A percentile compares a stretch with the other conserved stretches of the same genome.
phyloP scores from a whole-genome alignment of 176 grass and related monocot genomes.

The Puccinellia tenuiflora region DNA sequence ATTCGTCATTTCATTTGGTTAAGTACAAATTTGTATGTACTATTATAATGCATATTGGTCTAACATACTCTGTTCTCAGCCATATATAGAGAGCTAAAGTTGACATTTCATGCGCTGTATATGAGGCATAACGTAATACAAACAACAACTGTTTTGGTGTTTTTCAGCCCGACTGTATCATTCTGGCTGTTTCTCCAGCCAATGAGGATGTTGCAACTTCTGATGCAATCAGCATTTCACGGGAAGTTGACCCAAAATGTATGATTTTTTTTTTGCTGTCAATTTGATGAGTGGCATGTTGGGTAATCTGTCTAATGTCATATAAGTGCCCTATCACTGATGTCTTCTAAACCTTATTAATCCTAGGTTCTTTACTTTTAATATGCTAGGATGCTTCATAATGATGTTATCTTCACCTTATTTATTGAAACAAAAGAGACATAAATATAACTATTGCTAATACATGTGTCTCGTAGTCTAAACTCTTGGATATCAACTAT shows the following conservation, averaged over 20 bases:
- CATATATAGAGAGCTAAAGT: background rate
- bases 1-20: background rate
- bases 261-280: conserved; percentile 10
- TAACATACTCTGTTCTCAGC: too few species aligned
- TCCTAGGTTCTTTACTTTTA: background rate
- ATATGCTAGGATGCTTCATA: background rate
- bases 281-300: background rate
- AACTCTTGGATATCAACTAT: background rate
- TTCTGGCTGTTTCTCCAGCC: conserved; percentile 92
- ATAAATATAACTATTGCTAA: background rate
- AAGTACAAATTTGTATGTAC: too few species aligned
- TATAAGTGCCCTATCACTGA: background rate
- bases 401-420: background rate
- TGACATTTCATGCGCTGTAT: background rate
- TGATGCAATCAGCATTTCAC: conserved; percentile 94
- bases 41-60: too few species aligned
- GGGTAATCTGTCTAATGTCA: background rate
- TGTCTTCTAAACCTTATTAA: background rate
- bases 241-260: conserved; percentile 95
- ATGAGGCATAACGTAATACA: background rate
- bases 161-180: conserved; percentile 88
- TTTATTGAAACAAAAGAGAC: background rate
- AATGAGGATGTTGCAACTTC: conserved; percentile 93
- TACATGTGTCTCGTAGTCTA: background rate
- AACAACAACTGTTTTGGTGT: background rate